Conservation (phyloP, 2,329 filamentous ascomycete genomes). For the Rugonectria rugulosa region DNA sequence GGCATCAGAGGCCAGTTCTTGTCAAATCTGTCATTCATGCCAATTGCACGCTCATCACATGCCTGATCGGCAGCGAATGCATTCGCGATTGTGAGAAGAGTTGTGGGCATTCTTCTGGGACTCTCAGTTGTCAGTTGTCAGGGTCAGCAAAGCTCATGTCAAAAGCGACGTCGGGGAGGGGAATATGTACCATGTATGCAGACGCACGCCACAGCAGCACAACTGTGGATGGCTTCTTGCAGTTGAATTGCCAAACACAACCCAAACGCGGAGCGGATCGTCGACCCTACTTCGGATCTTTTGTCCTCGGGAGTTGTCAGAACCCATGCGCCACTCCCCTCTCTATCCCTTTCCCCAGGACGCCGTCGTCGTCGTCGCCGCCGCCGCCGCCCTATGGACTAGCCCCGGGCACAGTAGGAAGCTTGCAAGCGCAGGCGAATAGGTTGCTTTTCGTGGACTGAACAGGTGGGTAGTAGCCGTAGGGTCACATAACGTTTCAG, state of each 20-base stretch:
- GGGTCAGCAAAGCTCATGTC: slow-evolving; percentile 16
- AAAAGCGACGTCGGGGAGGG: not conserved
- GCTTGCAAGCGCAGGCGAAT: too few relatives aligned
- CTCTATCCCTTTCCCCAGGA: not conserved
- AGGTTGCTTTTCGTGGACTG: slow-evolving; percentile 8
- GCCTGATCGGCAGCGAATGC: slow-evolving; percentile 15
- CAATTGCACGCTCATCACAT: slow-evolving; percentile 19
- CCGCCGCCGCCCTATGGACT: too few relatives aligned
- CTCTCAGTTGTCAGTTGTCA: not conserved
- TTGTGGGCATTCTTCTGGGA: not conserved
- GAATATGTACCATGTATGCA: not conserved
- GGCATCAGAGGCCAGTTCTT: slow-evolving; percentile 16
- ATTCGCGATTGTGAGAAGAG: not conserved
- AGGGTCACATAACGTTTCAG: slow-evolving; percentile 13
- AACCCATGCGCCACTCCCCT: slow-evolving; percentile 4
- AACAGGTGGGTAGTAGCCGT: slow-evolving; percentile 29
- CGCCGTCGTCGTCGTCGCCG: not conserved
- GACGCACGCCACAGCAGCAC: slow-evolving; percentile 20
- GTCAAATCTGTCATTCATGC: slow-evolving; percentile 5
- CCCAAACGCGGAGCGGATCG: slow-evolving; percentile 12
- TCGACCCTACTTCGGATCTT: slow-evolving; percentile 24
- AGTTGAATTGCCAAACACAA: slow-evolving; percentile 1
- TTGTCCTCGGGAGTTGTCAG: slow-evolving; percentile 23
- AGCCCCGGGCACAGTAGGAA: too few relatives aligned
- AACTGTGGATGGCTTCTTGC: slow-evolving; percentile 8